Base-by-base conservation (phyloP, 306 rosid species). In the Fragaria vesca region DNA sequence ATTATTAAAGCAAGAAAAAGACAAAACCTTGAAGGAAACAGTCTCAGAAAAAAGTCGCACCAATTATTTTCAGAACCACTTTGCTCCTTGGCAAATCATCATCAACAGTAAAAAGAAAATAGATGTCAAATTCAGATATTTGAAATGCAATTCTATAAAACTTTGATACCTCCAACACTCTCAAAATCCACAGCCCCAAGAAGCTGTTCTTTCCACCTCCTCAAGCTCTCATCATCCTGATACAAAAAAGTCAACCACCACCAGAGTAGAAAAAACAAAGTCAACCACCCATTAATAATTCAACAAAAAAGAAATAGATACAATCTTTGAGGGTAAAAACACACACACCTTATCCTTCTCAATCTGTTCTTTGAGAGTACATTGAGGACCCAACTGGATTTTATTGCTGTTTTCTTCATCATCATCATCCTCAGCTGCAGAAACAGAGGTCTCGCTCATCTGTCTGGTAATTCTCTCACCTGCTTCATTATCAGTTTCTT, bases 181-280 rank as follows among this genome's bases (percentile, higher is more conserved):
- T 86, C 87, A 47, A 83, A 78, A 86, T 86, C 85, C 77, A 86
- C 89, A 76, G 77, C 51, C 24, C 89, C 89, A 72, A 86, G 87
- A 76, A 86, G 89, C 75, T 86, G 89, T 36, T 86, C 89, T 79
- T 86, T 86, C 89, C 89, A 86, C 84, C 87, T 86, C 81, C 89
- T 86, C 78, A 86, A 71, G 66, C 89, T 86, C 75, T 86, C 89
- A 78, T 86, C 89, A 75, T 86, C 89, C 87, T 86, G 76, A 55
- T 60, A 12, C 58, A 38, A 54, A 69, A 69, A 69, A 48, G 69
- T 28, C 12, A 38, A 73, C 71, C 71, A 62, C 30, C 71, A 45
- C 58, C 78, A 46, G 20, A 24, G 70, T 43, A 43, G 60, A 28
- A 60, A n/a, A 51, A 42, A 4, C 57, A 58, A 6, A 68, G 40